Evolutionary conservation across 805 yeast species (phyloP), one percentile per base, ranked within the genome.

Genomic region (Wickerhamiella parazyma): DNA sequence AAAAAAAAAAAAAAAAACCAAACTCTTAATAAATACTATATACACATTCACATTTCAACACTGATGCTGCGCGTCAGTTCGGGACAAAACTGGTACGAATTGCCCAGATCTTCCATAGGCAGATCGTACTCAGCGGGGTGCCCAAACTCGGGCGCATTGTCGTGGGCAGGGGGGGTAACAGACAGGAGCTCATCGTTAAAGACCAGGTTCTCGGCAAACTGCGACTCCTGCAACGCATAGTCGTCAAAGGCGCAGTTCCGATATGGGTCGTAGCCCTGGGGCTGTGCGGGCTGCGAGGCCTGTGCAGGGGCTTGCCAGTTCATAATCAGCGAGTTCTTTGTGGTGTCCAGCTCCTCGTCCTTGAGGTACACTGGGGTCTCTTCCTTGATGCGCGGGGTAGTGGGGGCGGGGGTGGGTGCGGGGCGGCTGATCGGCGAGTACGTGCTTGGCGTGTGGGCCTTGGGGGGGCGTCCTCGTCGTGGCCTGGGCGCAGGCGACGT

Each of bases 271-370:
- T 29, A 39, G 10, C 36, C 33, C 7, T 31, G 21, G 17, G 21
- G 16, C 8, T 21, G 5, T 21, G 8, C 24, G 8, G 5, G n/a
- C n/a, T n/a, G n/a, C n/a, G n/a, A n/a, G 10, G 9, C 16, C 31
- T 7, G 31, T 28, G 31, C 18, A 11, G 42, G 42, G 22, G 31
- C 31, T 11, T 39, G 35, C 42, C 42, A 39, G 4, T 39, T 22
- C 42, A 39, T 39, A 3, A 39, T 39, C 29, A 39, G 22, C 21
- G 42, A 39, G 24, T 39, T 39, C 26, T 39, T 39, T 5, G 42
- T 39, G n/a, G 21, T 39, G 22, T 39, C 42, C 14, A 39, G 31
- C 22, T 39, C 42, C 24, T 39, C 42, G 21, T 28, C 31, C 31
- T 28, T 28, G 31, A 28, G 31, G 12, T 28, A 28, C 12, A 28